Evolutionary conservation across 1,139 yeast species (phyloP), one percentile per base, ranked within the genome.

Genomic region (Blastobotrys serpentis): DNA sequence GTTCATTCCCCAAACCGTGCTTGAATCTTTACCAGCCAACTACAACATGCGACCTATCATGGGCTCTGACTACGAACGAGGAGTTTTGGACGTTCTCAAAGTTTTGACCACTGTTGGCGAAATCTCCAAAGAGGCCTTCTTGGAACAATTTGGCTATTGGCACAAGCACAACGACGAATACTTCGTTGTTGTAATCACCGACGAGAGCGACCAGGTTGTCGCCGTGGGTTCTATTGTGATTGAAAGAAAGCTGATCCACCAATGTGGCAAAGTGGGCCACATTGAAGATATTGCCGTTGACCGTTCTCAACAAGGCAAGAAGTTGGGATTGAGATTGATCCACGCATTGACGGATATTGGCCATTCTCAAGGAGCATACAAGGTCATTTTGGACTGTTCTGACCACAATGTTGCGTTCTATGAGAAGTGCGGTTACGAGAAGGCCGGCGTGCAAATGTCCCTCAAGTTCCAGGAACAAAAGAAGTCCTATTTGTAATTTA

Each of bases 261-360:
- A 73, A 44, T 82, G 94, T 65, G 95, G 96, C 0, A 67, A 74
- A 47, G 95, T 88, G 10, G 98, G 98, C 3, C 98, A 92, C 68
- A 85, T 92, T 54, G 98, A 92, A 64, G 98, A 92, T 64, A 90
- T 92, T 52, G 86, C 97, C 0, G 96, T 92, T 4, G 77, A 81
- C 29, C 66, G 68, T 32, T 69, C 75, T 13, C 88, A 86, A 65
- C 97, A 90, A 62, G 98, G 98, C 6, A 82, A 84, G 64, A 79
- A 80, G 57, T 71, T 92, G 47, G 98, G 98, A 0, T 70, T 75
- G 57, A 70, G 75, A 14, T 67, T 92, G 69, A 86, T 92, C 58
- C 69, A 74, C 23, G 73, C 78, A 13, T 74, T 92, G 61, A 77
- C 84, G 4, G 72, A 72, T 22, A 64, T 85, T 41, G 96, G 87